phyloP scores from a whole-genome alignment of 441 rosid genomes.

The Viola pubescens region DNA sequence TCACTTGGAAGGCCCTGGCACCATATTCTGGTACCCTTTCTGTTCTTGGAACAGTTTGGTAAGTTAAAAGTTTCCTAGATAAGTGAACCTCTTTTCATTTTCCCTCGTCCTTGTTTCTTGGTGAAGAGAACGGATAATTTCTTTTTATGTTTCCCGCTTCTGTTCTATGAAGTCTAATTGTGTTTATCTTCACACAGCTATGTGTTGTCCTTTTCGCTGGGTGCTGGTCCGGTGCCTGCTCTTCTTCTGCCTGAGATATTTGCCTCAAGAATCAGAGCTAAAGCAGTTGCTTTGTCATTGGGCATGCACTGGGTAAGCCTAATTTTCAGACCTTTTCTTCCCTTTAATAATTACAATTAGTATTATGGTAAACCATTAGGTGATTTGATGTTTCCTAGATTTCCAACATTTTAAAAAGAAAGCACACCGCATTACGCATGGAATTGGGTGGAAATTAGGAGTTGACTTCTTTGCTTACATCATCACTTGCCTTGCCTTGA shows the following conservation, averaged over 20 bases:
- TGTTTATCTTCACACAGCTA: slow-evolving; percentile 41
- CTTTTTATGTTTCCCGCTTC: not conserved
- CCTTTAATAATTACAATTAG: no score
- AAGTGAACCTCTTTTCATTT: not conserved
- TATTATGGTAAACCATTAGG: no score
- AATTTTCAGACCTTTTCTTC: no score
- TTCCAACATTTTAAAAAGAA: no score
- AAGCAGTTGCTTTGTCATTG: slow-evolving; percentile 86
- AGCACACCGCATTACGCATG: no score
- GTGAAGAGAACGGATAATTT: not conserved
- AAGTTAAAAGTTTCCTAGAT: slow-evolving; percentile 24
- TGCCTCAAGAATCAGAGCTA: slow-evolving; percentile 93
- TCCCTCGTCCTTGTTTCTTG: not conserved
- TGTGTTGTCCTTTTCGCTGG: slow-evolving; percentile 92
- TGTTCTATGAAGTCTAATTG: slow-evolving; percentile 13
- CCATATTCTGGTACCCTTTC: slow-evolving; percentile 88
- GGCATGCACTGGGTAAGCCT: slow-evolving; percentile 94
- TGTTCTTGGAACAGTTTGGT: slow-evolving; percentile 94
- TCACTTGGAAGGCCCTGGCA: slow-evolving; percentile 88
- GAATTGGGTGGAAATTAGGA: no score
- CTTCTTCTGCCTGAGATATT: slow-evolving; percentile 95
- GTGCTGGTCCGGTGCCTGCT: slow-evolving; percentile 99
- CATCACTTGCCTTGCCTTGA: no score
- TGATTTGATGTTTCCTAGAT: no score
- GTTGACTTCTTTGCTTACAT: no score